These are phyloP conservation scores for Cladosporium phlei DNA, from an alignment of 2,329 filamentous ascomycete species.

Conservation along the genomic window DNA sequence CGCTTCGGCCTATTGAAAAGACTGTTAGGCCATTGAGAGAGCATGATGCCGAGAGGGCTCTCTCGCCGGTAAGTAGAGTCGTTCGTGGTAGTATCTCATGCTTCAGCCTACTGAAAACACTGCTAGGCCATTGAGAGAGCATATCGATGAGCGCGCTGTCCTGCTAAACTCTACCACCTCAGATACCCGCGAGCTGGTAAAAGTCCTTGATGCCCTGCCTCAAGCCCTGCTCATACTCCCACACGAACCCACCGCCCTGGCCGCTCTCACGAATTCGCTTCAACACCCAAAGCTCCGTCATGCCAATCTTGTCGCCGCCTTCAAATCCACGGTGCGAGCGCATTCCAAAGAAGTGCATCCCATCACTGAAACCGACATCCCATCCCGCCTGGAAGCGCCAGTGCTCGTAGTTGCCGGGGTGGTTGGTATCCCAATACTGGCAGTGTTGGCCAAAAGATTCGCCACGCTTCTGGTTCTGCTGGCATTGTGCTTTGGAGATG, in stretches of 20 bases:
- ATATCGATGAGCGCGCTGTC: no score
- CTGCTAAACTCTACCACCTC: no score
- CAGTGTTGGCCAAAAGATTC: constrained; percentile 42
- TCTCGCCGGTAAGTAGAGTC: no score
- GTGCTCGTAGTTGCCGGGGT: constrained; percentile 47
- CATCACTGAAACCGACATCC: constrained; percentile 54
- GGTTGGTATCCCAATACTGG: constrained; percentile 46
- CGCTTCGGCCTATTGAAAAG: no score
- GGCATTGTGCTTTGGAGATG: constrained; percentile 37
- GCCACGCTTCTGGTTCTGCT: constrained; percentile 34
- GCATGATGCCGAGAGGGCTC: no score
- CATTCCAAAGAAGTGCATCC: constrained; percentile 47
- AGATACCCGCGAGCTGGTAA: constrained; percentile 30
- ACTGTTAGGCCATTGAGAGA: no score
- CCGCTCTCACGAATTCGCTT: constrained; percentile 52
- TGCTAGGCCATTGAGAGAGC: no score
- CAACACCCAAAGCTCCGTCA: constrained; percentile 54
- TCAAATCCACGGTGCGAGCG: constrained; percentile 32
- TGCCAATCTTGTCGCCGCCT: constrained; percentile 52
- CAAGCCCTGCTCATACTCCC: constrained; percentile 49
- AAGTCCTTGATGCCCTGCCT: constrained; percentile 45
- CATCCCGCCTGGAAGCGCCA: constrained; percentile 53
- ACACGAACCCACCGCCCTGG: constrained; percentile 44
- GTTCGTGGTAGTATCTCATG: no score
- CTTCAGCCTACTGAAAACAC: no score